Conservation (phyloP, 1,284 basidiomycete genomes). For the Ustilago esculenta region DNA sequence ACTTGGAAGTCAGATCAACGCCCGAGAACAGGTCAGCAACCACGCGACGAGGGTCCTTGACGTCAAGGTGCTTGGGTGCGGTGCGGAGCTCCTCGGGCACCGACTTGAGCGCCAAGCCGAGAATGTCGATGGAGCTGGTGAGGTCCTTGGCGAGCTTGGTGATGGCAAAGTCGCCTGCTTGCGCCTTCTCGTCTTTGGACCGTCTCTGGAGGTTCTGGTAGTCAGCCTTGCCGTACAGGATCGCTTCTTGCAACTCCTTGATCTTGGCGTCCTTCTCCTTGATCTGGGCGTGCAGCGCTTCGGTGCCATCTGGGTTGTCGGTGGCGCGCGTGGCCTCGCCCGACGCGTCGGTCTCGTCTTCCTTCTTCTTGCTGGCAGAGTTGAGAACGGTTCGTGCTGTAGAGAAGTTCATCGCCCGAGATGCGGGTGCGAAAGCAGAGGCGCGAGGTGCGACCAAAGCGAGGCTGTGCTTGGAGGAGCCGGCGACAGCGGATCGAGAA, state of each 20-base stretch:
- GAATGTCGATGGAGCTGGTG: conserved; percentile 89
- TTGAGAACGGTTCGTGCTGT: conserved; percentile 20
- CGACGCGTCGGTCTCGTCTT: conserved; percentile 44
- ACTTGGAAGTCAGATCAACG: conserved; percentile 89
- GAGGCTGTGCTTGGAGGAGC: conserved; percentile 35
- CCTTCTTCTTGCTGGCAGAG: conserved; percentile 44
- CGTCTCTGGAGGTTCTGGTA: conserved; percentile 94
- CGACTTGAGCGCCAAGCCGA: conserved; percentile 83
- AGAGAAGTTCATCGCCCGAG: conserved; percentile 37
- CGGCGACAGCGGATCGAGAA: conserved; percentile 27
- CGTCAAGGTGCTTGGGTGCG: conserved; percentile 66
- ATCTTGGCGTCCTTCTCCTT: conserved; percentile 66
- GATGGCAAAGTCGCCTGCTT: conserved; percentile 92
- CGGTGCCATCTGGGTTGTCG: conserved; percentile 22
- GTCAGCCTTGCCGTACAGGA: conserved; percentile 75
- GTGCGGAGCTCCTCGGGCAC: conserved; percentile 72
- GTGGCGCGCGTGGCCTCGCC: conserved; percentile 55
- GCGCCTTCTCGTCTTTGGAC: conserved; percentile 86
- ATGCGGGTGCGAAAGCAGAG: conserved; percentile 9
- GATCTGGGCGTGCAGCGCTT: conserved; percentile 52
- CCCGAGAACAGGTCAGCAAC: conserved; percentile 73
- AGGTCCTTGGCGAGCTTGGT: conserved; percentile 88
- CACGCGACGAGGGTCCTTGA: conserved; percentile 53
- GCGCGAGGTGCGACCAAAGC: conserved; percentile 17
- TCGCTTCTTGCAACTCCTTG: conserved; percentile 63